phyloP scores from a whole-genome alignment of 2,329 filamentous ascomycete species.

The Thelonectria olida region DNA sequence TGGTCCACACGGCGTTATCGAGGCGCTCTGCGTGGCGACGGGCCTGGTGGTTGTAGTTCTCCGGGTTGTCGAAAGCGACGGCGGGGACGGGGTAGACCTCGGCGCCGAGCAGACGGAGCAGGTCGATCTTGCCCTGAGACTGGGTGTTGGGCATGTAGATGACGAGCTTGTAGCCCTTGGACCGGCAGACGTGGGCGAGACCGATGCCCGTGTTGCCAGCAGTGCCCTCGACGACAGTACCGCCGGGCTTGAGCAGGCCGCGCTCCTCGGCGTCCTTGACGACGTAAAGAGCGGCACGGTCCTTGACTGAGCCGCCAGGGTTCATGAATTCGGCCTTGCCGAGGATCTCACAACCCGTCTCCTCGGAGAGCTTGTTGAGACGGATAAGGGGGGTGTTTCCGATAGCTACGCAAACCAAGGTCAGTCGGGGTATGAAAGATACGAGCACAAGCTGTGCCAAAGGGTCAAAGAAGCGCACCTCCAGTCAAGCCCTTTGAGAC shows the following conservation, averaged over 20 bases:
- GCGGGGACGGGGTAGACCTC: slow-evolving; percentile 97
- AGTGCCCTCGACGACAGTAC: slow-evolving; percentile 96
- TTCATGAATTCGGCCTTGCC: slow-evolving; percentile 99
- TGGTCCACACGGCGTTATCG: slow-evolving; percentile 95
- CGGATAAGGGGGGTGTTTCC: slow-evolving; percentile 96
- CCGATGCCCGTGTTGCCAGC: slow-evolving; percentile 98
- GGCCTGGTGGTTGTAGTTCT: slow-evolving; percentile 99
- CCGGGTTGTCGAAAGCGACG: slow-evolving; percentile 91
- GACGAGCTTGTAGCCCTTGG: slow-evolving; percentile 90
- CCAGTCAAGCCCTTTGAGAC: slow-evolving; percentile 81
- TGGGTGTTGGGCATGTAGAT: slow-evolving; percentile 99
- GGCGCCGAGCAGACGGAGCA: slow-evolving; percentile 88
- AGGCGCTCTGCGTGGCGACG: slow-evolving; percentile 85
- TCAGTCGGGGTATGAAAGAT: neutral
- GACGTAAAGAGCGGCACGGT: slow-evolving; percentile 93
- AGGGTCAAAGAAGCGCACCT: slow-evolving; percentile 60
- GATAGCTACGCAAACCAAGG: slow-evolving; percentile 71
- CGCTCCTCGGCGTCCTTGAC: slow-evolving; percentile 92
- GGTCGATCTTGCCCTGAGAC: slow-evolving; percentile 96
- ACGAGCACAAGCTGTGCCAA: neutral
- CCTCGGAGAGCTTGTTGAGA: slow-evolving; percentile 84
- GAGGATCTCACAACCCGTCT: slow-evolving; percentile 92
- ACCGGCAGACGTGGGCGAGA: slow-evolving; percentile 93
- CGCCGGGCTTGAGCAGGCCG: slow-evolving; percentile 82
- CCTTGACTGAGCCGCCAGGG: slow-evolving; percentile 94